Conservation (phyloP, 1,139 yeast species). For the Geotrichum candidum region DNA sequence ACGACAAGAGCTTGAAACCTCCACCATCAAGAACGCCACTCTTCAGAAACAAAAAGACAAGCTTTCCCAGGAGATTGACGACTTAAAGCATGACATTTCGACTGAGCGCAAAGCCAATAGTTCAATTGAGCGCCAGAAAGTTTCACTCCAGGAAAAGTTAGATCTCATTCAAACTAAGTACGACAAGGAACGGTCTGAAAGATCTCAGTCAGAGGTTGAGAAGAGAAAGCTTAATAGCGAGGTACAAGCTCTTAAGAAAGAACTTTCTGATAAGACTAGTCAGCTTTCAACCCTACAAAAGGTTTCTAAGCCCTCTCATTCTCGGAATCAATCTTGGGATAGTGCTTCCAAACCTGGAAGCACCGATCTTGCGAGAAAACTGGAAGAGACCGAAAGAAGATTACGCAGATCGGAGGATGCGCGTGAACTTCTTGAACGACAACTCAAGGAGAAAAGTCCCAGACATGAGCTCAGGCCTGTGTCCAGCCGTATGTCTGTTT, state of each 20-base stretch:
- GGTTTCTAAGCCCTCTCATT: constrained; percentile 24
- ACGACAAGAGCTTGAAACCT: constrained; percentile 29
- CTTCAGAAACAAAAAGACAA: constrained; percentile 45
- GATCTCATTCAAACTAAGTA: constrained; percentile 23
- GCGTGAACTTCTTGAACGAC: constrained; percentile 29
- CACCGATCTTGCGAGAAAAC: constrained; percentile 29
- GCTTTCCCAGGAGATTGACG: constrained; percentile 71
- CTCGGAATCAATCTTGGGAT: constrained; percentile 14
- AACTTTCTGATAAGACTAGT: constrained; percentile 26
- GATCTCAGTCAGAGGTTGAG: constrained; percentile 29
- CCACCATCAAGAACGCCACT: constrained; percentile 24
- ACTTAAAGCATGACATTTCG: constrained; percentile 40
- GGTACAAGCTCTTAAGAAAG: constrained; percentile 26
- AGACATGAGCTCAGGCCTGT: constrained; percentile 1
- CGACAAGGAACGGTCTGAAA: constrained; percentile 26
- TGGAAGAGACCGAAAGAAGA: constrained; percentile 29
- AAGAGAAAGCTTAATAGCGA: constrained; percentile 28
- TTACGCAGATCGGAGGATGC: constrained; percentile 30
- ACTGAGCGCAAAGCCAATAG: constrained; percentile 28
- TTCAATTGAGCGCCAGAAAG: constrained; percentile 19
- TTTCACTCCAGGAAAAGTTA: constrained; percentile 25
- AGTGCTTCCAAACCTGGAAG: constrained; percentile 21
- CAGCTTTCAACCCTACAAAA: constrained; percentile 29
- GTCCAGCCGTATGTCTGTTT: constrained; percentile 23
- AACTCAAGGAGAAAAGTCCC: constrained; percentile 29